Evolutionary conservation across 352 stramenopile genomes (phyloP), one percentile per base, ranked within the genome.

Genomic region (Globisporangium irregulare): DNA sequence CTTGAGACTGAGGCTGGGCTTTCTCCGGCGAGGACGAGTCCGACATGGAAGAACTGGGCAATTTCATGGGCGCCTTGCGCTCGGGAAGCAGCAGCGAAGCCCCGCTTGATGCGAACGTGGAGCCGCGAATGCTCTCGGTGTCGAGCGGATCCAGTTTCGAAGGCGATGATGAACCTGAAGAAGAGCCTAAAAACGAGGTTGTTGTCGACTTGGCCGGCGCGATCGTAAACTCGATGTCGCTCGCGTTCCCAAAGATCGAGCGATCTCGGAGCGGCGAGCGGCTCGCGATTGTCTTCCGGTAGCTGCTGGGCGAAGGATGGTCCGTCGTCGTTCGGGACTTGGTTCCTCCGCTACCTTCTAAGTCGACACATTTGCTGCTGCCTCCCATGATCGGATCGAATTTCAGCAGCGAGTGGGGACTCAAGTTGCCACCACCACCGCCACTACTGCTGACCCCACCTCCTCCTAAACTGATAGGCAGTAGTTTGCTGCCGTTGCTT

Each of bases 61-160:
- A n/a, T 3, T 57, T 43, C 8, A 62, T 43, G 10, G 63, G 48
- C 43, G 43, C 18, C 54, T 62, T 62, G 62, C 62, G 36, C 18
- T 68, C 62, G 6, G 36, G 51, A 20, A 7, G 12, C 24, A 20
- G 36, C 50, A 5, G 46, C 4, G 48, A 50, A 20, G 48, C 15
- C 0, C 51, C 24, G 14, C 22, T 46, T n/a, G 25, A 24, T 0
- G 63, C 15, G 57, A 64, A 20, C 15, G 64, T 25, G 3, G 56
- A 64, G 22, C 56, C 25, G 14, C 64, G 64, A 12, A 59, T 38
- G n/a, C n/a, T 64, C 56, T 69, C 64, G 0, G 57, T 20, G 32
- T 64, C 43, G 43, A 64, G 64, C 15, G 64, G 64, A 14, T 69
- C 57, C 14, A 69, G 58, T 24, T 69, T 69, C 5, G 53, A 62